Evolutionary conservation across 148 eudicot species (phyloP), one percentile per base, ranked within the genome.

Genomic region (Arctostaphylos glauca): DNA sequence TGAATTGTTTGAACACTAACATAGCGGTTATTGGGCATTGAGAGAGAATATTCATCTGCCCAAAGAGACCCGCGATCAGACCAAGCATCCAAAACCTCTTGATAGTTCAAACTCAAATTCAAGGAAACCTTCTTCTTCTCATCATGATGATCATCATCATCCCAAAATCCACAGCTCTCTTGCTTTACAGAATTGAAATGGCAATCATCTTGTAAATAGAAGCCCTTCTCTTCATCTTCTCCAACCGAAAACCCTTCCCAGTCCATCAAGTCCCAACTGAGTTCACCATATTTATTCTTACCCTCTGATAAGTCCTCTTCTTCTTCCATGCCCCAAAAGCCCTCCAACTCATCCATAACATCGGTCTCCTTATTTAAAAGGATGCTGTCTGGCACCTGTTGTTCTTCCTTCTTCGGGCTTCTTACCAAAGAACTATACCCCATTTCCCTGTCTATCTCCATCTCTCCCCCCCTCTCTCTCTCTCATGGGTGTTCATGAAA

Each of bases 51-150:
- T 2, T 80, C 81, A 48, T 80, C 81, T 1, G 89, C 85, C 67
- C 84, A 81, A 79, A 79, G 89, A 19, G 91, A 64, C 72, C 90
- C 84, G 5, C 88, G 82, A 52, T 85, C 85, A 38, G 89, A 89
- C 93, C 93, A 89, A 25, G 93, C 91, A 82, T 89, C 87, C 72
- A 89, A 83, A 23, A 91, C 90, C 67, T 89, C 86, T 54, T 91
- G 86, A 85, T 87, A 88, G 78, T 89, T 91, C 89, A 91, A 84
- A 74, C 86, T 91, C 76, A 91, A 84, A 60, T 91, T 89, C 81
- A 90, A 85, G 67, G 85, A 78, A 58, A 62, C 21, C 72, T 83
- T 84, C 79, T 80, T 73, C 23, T 87, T 81, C 5, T 60, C 23
- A 7, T 31, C 38, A 31, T 31, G 38, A 31, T 74, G 48, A 46